Evolutionary conservation across 1,284 basidiomycete genomes (phyloP), one percentile per base, ranked within the genome.

Genomic region (Ceraceosorus guamensis): DNA sequence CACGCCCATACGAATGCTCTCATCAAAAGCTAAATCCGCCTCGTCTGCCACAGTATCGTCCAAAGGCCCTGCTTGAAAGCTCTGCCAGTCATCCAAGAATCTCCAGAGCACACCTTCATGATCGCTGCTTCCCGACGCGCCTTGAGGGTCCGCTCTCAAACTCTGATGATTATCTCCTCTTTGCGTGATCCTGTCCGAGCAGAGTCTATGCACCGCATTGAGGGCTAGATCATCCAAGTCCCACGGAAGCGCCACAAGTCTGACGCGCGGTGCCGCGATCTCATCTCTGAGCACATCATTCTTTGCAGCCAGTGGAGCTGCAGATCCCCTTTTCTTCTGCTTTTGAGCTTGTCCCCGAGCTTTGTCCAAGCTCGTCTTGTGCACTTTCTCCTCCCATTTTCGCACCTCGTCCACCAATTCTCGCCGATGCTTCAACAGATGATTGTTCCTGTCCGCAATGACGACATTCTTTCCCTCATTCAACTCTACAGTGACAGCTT

Each of bases 21-120:
- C 80, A 59, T 88, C 84, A 24, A 87, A 85, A 63, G 85, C 55
- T 1, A 49, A 60, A 53, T 78, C 84, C 4, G 76, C 77, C 0
- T 82, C 61, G 7, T 67, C 68, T 11, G 62, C 53, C 11, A 41
- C 50, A 1, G 65, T 67, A 33, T 70, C 64, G 0, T 66, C 82
- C 5, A 61, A 65, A 13, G 59, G 48, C 0, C 33, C 33, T 3
- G 45, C 55, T 8, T 80, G 78, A 7, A 96, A 85, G 52, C 84
- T 82, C 63, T 91, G 83, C 1, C 82, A 79, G 2, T 80, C 73
- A 35, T 80, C 80, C 52, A 97, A 45, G 51, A 73, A 97, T 75
- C 80, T 80, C 83, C 86, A 85, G 31, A 98, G 79, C 8, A 93
- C 83, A 1, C 83, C 80, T 76, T 96, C 91, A 77, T 97, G 88